Base-by-base conservation (phyloP, 2,329 filamentous ascomycete species). In the Metarhizium rileyi region DNA sequence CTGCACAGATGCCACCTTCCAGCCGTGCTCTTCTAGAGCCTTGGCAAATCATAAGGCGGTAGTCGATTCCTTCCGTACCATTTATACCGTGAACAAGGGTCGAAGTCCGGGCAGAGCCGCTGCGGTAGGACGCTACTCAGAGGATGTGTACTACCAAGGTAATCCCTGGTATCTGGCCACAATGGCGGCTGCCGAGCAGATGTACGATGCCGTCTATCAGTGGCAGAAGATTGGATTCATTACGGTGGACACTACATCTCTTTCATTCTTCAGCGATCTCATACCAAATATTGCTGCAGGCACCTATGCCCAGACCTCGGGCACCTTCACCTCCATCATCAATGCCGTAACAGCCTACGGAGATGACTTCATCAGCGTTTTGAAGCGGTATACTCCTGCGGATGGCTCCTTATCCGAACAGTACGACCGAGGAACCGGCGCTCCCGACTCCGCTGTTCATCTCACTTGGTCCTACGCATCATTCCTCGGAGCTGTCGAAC, bases 121-220 rank as follows among this genome's bases (percentile, higher is more conserved):
- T 9, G 75, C 80, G 6, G 70, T 85, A 5, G 84, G 85, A 42
- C 72, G 85, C 52, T 88, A 89, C 61, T 67, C 81, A 0, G 84
- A 87, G 63, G 87, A 94, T 57, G 66, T 73, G 4, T 93, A 91
- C 66, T 85, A 83, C 64, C 80, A 80, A 52, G 87, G 86, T 1
- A 90, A 93, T 63, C 87, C 87, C 1, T 93, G 87, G 87, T 87
- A 89, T 58, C 74, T 91, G 12, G 77, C 77, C 57, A 91, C 85
- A 1, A 73, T 89, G 27, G 86, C 86, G 2, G 86, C 86, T 0
- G 88, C 87, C 3, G 87, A 93, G 66, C 83, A 87, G 61, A 76
- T 94, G 3, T 91, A 90, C 63, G 83, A 86, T 57, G 84, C 87
- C 1, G 60, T 90, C 1, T 83, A 84, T 55, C 80, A 84, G 46